These are phyloP conservation scores for Catunica adiposa DNA, from an alignment of 2,329 filamentous ascomycete genomes.

Conservation along the genomic window DNA sequence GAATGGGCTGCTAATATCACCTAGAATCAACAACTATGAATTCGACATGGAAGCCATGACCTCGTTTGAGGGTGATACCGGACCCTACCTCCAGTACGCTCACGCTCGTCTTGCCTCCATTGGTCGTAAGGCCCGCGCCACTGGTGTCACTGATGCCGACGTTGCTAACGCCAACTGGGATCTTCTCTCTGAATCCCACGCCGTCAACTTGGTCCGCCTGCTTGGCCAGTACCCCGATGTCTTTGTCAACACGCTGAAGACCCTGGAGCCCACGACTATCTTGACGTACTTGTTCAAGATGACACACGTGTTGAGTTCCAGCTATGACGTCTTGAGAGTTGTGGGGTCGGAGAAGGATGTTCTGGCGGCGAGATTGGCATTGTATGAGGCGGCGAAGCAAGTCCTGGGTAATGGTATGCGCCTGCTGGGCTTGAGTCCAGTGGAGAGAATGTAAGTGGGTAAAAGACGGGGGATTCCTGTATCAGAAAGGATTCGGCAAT, in stretches of 20 bases:
- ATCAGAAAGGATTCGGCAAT: no score
- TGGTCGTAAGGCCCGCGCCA: conserved; percentile 38
- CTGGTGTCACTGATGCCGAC: conserved; percentile 36
- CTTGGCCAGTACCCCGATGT: conserved; percentile 78
- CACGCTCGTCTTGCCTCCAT: conserved; percentile 56
- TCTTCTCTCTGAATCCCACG: conserved; percentile 55
- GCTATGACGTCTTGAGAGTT: conserved; percentile 68
- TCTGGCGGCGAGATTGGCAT: conserved; percentile 54
- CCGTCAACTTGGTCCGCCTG: conserved; percentile 54
- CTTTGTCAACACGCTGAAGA: conserved; percentile 68
- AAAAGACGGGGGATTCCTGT: not conserved
- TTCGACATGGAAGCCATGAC: conserved; percentile 74
- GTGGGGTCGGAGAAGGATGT: conserved; percentile 62
- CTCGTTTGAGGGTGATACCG: conserved; percentile 71
- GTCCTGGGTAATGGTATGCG: conserved; percentile 74
- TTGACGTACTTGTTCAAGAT: conserved; percentile 67
- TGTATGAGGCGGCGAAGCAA: conserved; percentile 60
- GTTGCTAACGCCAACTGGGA: conserved; percentile 47
- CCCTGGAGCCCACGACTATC: conserved; percentile 50
- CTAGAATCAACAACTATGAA: conserved; percentile 46
- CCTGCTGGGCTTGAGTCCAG: conserved; percentile 59
- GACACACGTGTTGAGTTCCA: conserved; percentile 63
- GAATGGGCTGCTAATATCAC: conserved; percentile 3
- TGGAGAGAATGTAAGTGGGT: conserved; percentile 31
- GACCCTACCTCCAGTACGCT: conserved; percentile 71